These are phyloP conservation scores for Grosmannia serpens DNA, from an alignment of 2,329 filamentous ascomycete species.

Conservation along the genomic window DNA sequence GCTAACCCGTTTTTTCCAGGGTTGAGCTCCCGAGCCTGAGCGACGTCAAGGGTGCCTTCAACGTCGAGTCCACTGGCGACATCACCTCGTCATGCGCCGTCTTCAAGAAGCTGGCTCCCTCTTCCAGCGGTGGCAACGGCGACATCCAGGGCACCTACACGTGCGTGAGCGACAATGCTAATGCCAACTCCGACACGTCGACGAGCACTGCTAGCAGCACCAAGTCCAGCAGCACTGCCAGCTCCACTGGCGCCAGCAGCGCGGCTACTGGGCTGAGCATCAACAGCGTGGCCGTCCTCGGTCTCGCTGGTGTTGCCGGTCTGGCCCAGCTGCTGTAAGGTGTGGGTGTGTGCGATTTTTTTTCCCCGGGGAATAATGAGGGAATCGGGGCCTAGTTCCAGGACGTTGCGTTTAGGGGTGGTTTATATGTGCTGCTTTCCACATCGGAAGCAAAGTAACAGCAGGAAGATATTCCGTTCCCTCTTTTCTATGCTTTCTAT, in stretches of 20 bases:
- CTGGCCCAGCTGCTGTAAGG: constrained; percentile 41
- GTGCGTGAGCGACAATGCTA: constrained; percentile 39
- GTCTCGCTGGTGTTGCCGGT: constrained; percentile 26
- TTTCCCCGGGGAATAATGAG: constrained; percentile 1
- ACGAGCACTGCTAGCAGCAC: constrained; percentile 16
- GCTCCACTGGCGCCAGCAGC: constrained; percentile 18
- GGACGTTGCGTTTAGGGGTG: background rate
- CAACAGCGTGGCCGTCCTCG: constrained; percentile 35
- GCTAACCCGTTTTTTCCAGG: constrained; percentile 33
- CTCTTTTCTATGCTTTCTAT: background rate
- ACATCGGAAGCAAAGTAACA: background rate
- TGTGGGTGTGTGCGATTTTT: constrained; percentile 4
- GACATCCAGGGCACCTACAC: constrained; percentile 35
- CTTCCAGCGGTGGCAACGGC: constrained; percentile 26
- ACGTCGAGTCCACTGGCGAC: constrained; percentile 53
- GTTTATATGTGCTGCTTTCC: background rate
- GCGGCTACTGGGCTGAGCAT: constrained; percentile 33
- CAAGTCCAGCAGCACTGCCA: constrained; percentile 16
- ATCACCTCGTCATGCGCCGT: constrained; percentile 42
- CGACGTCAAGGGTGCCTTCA: constrained; percentile 61
- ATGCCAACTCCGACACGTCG: constrained; percentile 38
- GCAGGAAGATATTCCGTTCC: background rate
- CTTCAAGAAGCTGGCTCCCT: constrained; percentile 34
- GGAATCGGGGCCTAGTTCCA: constrained; percentile 1
- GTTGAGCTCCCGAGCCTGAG: constrained; percentile 56